Percentiles rank a stretch among this genome's conserved stretches.
Evolutionary conservation across 495 filamentous ascomycete species (phyloP).

Genomic region (Penicillium flavigenum): DNA sequence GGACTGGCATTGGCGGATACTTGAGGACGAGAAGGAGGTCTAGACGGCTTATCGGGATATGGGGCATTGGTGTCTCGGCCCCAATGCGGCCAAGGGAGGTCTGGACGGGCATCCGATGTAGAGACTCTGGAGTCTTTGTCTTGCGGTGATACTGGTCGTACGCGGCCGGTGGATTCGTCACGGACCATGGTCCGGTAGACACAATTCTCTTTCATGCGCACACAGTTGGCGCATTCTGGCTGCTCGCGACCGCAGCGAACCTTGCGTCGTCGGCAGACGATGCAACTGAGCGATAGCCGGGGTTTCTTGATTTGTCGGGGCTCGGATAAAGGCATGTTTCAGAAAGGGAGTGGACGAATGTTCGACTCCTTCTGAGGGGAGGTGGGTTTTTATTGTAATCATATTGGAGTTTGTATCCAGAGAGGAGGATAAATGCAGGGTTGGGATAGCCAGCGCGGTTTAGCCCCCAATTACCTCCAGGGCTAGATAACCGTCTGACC

Average conservation of each 20-base stretch:
- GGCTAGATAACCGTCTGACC: too few species aligned
- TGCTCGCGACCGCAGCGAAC: constrained; percentile 28
- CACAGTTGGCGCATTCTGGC: constrained; percentile 30
- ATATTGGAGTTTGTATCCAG: too few species aligned
- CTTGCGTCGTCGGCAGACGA: constrained; percentile 29
- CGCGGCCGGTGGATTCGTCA: too few species aligned
- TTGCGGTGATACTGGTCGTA: constrained; percentile 6
- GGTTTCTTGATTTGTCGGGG: constrained; percentile 20
- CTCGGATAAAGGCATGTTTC: neutral
- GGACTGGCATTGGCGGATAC: too few species aligned
- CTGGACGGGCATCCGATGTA: neutral
- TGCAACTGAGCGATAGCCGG: constrained; percentile 26
- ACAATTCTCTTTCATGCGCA: constrained; percentile 21
- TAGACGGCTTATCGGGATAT: too few species aligned
- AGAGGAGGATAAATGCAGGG: too few species aligned
- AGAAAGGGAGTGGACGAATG: neutral
- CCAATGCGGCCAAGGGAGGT: too few species aligned
- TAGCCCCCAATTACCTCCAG: too few species aligned
- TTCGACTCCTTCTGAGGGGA: neutral
- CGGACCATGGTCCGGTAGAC: neutral
- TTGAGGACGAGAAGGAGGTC: too few species aligned
- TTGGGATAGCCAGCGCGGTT: too few species aligned
- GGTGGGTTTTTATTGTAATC: neutral
- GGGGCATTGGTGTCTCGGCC: too few species aligned
- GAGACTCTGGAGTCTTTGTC: neutral